These are phyloP conservation scores for Calycina marina DNA, from an alignment of 2,329 filamentous ascomycete genomes.

Conservation along the genomic window DNA sequence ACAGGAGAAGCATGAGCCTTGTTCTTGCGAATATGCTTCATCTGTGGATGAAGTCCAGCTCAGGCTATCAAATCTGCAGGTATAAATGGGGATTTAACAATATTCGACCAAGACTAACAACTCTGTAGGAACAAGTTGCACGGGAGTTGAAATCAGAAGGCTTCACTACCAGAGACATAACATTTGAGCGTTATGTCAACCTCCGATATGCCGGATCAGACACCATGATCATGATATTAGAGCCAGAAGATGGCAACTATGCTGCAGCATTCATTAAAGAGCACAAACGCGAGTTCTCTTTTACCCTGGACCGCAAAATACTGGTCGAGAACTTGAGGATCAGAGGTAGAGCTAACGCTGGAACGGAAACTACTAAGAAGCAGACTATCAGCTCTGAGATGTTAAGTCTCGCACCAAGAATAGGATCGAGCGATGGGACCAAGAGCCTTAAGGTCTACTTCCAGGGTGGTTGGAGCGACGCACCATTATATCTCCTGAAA, in stretches of 20 bases:
- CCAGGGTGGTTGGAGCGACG: constrained; percentile 6
- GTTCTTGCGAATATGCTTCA: constrained; percentile 5
- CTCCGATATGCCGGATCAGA: constrained; percentile 83
- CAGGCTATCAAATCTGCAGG: constrained; percentile 3
- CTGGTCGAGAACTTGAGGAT: constrained; percentile 79
- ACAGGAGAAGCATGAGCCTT: constrained; percentile 69
- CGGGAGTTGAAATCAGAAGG: constrained; percentile 58
- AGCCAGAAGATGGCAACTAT: constrained; percentile 53
- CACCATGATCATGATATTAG: constrained; percentile 74
- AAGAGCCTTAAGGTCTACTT: constrained; percentile 7
- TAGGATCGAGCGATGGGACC: background rate
- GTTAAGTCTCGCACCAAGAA: background rate
- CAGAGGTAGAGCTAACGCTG: constrained; percentile 33
- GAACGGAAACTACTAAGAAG: constrained; percentile 2
- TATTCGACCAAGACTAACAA: background rate
- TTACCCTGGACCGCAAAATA: constrained; percentile 67
- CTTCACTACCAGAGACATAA: constrained; percentile 58
- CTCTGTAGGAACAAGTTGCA: constrained; percentile 47
- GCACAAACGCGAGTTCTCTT: constrained; percentile 82
- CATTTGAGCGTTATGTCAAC: constrained; percentile 82
- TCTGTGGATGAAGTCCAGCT: constrained; percentile 4
- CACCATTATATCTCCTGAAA: constrained; percentile 33
- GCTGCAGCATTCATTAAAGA: constrained; percentile 69
- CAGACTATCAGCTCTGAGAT: constrained; percentile 5
- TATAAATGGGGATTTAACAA: constrained; percentile 1